phyloP scores from a whole-genome alignment of 305 asterid species.

The Solanum hybrid region DNA sequence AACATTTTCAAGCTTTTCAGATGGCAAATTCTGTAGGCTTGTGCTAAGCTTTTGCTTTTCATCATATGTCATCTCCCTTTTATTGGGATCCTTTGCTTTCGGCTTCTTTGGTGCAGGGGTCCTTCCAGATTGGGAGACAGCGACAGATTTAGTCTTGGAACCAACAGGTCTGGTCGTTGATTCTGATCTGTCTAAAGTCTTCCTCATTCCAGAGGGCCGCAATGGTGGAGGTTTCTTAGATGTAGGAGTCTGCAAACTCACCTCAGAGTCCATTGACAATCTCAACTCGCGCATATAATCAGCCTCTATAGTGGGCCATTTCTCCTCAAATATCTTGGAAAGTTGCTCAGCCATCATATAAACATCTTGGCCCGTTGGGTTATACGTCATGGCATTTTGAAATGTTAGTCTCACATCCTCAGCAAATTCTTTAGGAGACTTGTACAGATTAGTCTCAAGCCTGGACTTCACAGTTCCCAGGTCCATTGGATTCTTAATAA shows the following conservation, averaged over 20 bases:
- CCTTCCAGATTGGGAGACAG: constrained; percentile 29
- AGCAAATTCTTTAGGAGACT: constrained; percentile 49
- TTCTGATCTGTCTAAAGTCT: constrained; percentile 23
- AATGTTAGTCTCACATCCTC: constrained; percentile 71
- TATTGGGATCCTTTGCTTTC: constrained; percentile 55
- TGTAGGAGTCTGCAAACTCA: constrained; percentile 32
- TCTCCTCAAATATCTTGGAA: constrained; percentile 45
- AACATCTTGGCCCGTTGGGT: constrained; percentile 68
- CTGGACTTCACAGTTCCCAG: constrained; percentile 57
- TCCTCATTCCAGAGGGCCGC: constrained; percentile 24
- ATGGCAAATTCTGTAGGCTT: constrained; percentile 50
- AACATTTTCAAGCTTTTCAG: constrained; percentile 60
- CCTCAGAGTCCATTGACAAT: constrained; percentile 25
- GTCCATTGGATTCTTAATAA: constrained; percentile 71
- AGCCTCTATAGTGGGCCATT: constrained; percentile 54
- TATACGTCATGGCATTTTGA: constrained; percentile 65
- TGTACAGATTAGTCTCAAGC: constrained; percentile 45
- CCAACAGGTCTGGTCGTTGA: constrained; percentile 18
- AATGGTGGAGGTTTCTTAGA: constrained; percentile 31
- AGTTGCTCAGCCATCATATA: constrained; percentile 68
- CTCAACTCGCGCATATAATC: constrained; percentile 36
- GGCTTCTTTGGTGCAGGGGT: constrained; percentile 47
- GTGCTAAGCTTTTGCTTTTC: constrained; percentile 59
- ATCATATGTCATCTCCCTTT: constrained; percentile 69
- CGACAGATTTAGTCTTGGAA: constrained; percentile 25